Percentiles rank a stretch among this genome's conserved stretches.
Evolutionary conservation across 306 rosid species (phyloP).

Genomic region (Vicia faba): DNA sequence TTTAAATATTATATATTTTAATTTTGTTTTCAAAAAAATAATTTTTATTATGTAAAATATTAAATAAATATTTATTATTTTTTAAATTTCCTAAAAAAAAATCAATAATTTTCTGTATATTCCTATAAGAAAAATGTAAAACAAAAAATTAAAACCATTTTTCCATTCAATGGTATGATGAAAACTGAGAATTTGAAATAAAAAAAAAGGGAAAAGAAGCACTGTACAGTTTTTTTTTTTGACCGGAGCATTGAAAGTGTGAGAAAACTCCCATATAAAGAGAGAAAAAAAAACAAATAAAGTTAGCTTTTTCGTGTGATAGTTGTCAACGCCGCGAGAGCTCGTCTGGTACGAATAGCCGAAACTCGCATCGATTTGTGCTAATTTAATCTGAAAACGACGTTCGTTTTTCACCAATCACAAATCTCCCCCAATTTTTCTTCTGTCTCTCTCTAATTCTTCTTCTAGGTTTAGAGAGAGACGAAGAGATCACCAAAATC

Average conservation of each 20-base stretch:
- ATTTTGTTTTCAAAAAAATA: too few species aligned
- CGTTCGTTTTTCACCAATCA: background rate
- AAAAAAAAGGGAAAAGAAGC: too few species aligned
- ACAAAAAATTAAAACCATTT: too few species aligned
- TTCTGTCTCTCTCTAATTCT: background rate
- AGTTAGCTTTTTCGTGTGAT: background rate
- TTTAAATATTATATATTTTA: too few species aligned
- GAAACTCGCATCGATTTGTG: background rate
- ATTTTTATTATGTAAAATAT: too few species aligned
- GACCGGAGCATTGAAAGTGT: background rate
- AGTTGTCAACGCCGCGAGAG: constrained; percentile 8
- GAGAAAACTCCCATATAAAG: background rate
- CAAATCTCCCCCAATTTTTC: background rate
- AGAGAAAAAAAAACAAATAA: background rate
- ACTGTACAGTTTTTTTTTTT: too few species aligned
- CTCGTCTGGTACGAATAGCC: background rate
- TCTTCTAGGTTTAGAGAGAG: constrained; percentile 7
- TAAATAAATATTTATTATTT: too few species aligned
- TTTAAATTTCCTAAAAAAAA: too few species aligned
- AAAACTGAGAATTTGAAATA: too few species aligned
- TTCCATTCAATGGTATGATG: too few species aligned
- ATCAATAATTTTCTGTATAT: too few species aligned
- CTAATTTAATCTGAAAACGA: background rate
- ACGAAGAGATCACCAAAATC: background rate
- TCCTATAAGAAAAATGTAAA: too few species aligned